A percentile compares a stretch with the other conserved stretches of the same genome.
These are phyloP conservation scores for Amanita pseudoporphyria DNA, from an alignment of 768 basidiomycete genomes.

Conservation along the genomic window DNA sequence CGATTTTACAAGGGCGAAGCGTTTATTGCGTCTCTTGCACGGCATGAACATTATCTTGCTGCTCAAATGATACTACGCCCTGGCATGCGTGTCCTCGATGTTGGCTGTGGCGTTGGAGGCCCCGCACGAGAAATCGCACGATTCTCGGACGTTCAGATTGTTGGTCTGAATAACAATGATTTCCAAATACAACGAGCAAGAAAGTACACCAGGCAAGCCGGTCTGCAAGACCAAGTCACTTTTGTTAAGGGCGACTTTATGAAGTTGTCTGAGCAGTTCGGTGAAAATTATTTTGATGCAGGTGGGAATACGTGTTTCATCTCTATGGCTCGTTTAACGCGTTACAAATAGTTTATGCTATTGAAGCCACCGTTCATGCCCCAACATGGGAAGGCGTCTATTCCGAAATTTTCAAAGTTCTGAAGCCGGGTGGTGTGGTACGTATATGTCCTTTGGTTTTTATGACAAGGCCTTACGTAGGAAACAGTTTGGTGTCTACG, in stretches of 20 bases:
- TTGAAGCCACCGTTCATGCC: conserved; percentile 96
- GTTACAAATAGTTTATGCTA: conserved; percentile 69
- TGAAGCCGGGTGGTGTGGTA: conserved; percentile 94
- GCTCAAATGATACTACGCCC: conserved; percentile 75
- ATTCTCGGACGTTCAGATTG: conserved; percentile 77
- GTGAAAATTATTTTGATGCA: conserved; percentile 89
- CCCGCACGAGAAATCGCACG: conserved; percentile 92
- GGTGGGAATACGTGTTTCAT: conserved; percentile 30
- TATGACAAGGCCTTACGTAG: neutral
- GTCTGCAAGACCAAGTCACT: conserved; percentile 64
- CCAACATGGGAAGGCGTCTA: conserved; percentile 96
- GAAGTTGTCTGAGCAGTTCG: conserved; percentile 87
- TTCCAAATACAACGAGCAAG: conserved; percentile 88
- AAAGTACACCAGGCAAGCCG: conserved; percentile 69
- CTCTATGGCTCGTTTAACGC: conserved; percentile 4
- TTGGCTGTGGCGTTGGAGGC: conserved; percentile 97
- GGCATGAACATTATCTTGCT: conserved; percentile 97
- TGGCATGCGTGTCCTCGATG: conserved; percentile 95
- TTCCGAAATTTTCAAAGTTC: conserved; percentile 81
- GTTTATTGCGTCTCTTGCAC: conserved; percentile 66
- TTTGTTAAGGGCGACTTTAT: conserved; percentile 96
- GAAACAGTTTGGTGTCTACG: conserved; percentile 88
- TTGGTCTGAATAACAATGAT: conserved; percentile 93
- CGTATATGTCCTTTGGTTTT: conserved; percentile 21
- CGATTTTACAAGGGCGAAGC: conserved; percentile 92